Conservation (phyloP, 192 early-diverging fungal species). For the Entophlyctis luteolus region DNA sequence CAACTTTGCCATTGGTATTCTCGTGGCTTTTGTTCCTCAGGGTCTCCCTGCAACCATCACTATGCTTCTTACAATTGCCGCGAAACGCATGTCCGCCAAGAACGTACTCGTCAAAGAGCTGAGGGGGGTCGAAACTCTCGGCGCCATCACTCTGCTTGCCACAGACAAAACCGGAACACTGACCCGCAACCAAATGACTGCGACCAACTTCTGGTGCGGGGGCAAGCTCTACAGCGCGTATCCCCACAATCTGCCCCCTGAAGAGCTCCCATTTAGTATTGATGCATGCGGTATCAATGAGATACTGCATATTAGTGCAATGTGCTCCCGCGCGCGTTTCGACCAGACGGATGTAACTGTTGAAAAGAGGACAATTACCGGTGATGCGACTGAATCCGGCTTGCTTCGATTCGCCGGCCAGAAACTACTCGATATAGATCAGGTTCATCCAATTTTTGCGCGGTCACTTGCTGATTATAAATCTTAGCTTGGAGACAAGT, state of each 20-base stretch:
- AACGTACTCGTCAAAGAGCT: constrained; percentile 93
- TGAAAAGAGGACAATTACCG: constrained; percentile 70
- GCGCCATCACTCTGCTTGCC: constrained; percentile 70
- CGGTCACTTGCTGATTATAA: no score
- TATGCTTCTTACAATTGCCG: constrained; percentile 88
- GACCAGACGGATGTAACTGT: constrained; percentile 72
- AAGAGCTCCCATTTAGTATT: constrained; percentile 57
- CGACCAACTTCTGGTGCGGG: constrained; percentile 82
- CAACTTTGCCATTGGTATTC: constrained; percentile 13
- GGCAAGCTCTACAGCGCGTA: constrained; percentile 54
- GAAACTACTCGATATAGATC: constrained; percentile 68
- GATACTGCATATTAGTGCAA: not conserved
- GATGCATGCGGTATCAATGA: constrained; percentile 46
- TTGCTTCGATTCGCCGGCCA: constrained; percentile 74
- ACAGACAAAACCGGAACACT: constrained; percentile 79
- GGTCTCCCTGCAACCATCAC: constrained; percentile 91
- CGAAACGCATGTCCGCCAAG: constrained; percentile 82
- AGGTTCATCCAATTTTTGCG: no score
- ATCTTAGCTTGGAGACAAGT: no score
- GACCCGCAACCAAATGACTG: constrained; percentile 95
- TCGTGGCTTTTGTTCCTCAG: constrained; percentile 70
- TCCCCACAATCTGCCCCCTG: constrained; percentile 44
- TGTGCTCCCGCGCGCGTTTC: constrained; percentile 8
- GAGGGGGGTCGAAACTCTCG: constrained; percentile 95
- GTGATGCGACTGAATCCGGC: constrained; percentile 92